phyloP scores from a whole-genome alignment of 495 filamentous ascomycete genomes.

The Annulohypoxylon maeteangense region DNA sequence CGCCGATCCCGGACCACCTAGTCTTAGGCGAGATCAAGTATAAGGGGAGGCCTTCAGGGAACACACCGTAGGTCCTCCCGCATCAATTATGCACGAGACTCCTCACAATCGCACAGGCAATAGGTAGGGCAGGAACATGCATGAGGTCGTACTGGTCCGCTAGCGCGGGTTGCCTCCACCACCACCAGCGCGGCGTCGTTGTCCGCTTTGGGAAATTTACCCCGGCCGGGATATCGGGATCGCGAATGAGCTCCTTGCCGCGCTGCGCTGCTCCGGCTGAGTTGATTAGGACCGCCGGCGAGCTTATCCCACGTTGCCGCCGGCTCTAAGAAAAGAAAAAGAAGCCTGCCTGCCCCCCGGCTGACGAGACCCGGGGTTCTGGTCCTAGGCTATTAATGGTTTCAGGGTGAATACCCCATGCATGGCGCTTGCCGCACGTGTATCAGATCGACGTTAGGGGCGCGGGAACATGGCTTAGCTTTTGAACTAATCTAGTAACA shows the following conservation, averaged over 20 bases:
- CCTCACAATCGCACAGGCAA: constrained; percentile 6
- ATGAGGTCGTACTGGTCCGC: constrained; percentile 4
- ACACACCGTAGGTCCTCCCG: not conserved
- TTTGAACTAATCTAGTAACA: constrained; percentile 9
- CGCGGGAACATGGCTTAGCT: not conserved
- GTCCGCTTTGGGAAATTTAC: constrained; percentile 37
- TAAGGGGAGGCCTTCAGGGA: constrained; percentile 5
- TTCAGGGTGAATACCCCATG: constrained; percentile 8
- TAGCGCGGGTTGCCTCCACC: constrained; percentile 25
- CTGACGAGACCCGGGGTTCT: constrained; percentile 21
- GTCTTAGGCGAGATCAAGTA: constrained; percentile 9
- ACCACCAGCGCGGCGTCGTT: constrained; percentile 15
- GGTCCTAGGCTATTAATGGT: constrained; percentile 29
- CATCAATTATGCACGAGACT: constrained; percentile 20
- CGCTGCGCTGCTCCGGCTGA: constrained; percentile 19
- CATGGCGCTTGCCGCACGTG: constrained; percentile 4
- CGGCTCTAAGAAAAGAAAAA: constrained; percentile 20
- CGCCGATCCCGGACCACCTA: constrained; percentile 32
- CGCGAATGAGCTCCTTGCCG: constrained; percentile 26
- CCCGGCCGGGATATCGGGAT: constrained; percentile 43
- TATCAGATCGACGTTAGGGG: not conserved
- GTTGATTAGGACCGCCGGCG: constrained; percentile 34
- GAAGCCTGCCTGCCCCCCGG: not conserved
- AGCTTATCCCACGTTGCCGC: constrained; percentile 29
- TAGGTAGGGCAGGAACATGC: constrained; percentile 17